These are phyloP conservation scores for Magnusiomyces suaveolens DNA, from an alignment of 1,139 yeast species.

Conservation along the genomic window DNA sequence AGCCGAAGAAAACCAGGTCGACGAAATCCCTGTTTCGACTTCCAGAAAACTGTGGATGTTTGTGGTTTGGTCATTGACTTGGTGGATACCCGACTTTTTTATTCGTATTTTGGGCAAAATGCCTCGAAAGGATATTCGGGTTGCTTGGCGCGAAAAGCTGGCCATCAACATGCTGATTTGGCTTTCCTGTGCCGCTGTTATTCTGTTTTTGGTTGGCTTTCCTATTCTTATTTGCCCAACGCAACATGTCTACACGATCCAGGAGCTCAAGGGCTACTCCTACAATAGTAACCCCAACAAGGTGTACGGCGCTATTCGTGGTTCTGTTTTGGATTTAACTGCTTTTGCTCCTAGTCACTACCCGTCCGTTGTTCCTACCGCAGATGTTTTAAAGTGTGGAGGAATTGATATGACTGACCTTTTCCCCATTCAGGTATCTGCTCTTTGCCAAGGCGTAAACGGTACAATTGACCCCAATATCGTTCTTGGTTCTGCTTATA, in stretches of 20 bases:
- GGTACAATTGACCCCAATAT: conserved; percentile 30
- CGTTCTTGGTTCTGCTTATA: conserved; percentile 31
- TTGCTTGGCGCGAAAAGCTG: conserved; percentile 37
- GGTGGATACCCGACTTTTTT: conserved; percentile 34
- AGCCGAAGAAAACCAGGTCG: conserved; percentile 31
- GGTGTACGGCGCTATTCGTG: conserved; percentile 35
- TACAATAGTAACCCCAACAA: conserved; percentile 28
- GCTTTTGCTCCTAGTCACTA: conserved; percentile 34
- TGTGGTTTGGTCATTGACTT: conserved; percentile 33
- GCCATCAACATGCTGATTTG: conserved; percentile 31
- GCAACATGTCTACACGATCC: conserved; percentile 30
- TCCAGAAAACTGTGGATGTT: conserved; percentile 30
- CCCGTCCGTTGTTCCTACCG: conserved; percentile 33
- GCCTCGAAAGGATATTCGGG: conserved; percentile 33
- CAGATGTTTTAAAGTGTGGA: conserved; percentile 31
- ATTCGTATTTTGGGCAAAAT: conserved; percentile 30
- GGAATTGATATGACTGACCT: conserved; percentile 31
- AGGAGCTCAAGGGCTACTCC: conserved; percentile 30
- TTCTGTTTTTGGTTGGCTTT: conserved; percentile 36
- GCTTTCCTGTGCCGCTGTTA: conserved; percentile 31
- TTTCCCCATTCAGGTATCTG: conserved; percentile 36
- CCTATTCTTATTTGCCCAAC: conserved; percentile 34
- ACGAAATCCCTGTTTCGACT: conserved; percentile 23
- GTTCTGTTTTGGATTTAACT: conserved; percentile 34
- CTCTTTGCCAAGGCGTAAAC: conserved; percentile 31